Evolutionary conservation across 352 stramenopile species (phyloP).

Genomic region (Phytophthora cryptogea): DNA sequence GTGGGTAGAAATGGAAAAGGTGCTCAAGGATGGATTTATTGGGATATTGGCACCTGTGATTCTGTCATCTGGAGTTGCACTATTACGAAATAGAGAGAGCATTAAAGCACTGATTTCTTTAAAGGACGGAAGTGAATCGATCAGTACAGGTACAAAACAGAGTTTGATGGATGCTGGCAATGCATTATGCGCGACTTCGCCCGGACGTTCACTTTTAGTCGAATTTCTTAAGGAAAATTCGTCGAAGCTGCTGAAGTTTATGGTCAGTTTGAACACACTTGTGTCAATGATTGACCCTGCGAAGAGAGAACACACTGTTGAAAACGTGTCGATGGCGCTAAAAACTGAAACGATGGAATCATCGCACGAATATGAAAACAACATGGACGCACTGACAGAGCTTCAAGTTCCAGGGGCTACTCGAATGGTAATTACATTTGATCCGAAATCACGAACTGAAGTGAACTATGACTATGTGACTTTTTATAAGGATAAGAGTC

Average conservation of each 20-base stretch:
- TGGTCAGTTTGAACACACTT: constrained; percentile 42
- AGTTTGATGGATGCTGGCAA: neutral
- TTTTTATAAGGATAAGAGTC: constrained; percentile 77
- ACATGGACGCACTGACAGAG: constrained; percentile 70
- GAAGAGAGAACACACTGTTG: constrained; percentile 35
- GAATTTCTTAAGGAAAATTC: constrained; percentile 33
- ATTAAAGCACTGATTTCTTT: constrained; percentile 14
- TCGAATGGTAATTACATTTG: constrained; percentile 83
- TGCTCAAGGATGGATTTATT: constrained; percentile 42
- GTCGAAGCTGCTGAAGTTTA: constrained; percentile 36
- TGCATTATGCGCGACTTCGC: neutral
- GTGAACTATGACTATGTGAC: constrained; percentile 90
- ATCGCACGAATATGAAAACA: constrained; percentile 82
- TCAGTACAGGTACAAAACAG: neutral
- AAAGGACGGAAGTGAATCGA: neutral
- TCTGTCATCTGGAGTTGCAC: constrained; percentile 39
- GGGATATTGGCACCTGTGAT: constrained; percentile 46
- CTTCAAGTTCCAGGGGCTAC: constrained; percentile 76
- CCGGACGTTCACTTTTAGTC: constrained; percentile 14
- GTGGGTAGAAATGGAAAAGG: constrained; percentile 27
- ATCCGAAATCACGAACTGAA: constrained; percentile 78
- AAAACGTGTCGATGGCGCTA: constrained; percentile 48
- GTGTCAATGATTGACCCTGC: constrained; percentile 34
- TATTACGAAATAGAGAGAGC: constrained; percentile 36
- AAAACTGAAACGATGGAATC: constrained; percentile 77